Percentiles rank a stretch among this genome's conserved stretches.
Evolutionary conservation across 2,329 filamentous ascomycete genomes (phyloP).

Genomic region (Calonectria fujianensis): DNA sequence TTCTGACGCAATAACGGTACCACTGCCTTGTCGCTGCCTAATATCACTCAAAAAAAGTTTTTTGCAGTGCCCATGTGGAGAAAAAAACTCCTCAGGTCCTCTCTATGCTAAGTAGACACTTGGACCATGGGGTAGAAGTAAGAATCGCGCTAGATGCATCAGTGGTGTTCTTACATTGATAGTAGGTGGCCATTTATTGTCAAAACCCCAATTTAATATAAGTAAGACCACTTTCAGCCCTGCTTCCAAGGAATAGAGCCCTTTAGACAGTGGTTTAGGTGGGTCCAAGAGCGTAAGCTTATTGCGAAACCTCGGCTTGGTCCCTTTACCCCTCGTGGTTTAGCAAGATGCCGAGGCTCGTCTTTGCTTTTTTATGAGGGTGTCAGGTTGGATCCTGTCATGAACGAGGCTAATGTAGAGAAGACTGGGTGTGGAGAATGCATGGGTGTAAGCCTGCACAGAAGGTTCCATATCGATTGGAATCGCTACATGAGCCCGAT

Average conservation of each 20-base stretch:
- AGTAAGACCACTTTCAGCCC: not conserved
- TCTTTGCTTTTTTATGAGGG: not conserved
- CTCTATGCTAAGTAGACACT: not conserved
- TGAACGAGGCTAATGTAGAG: not conserved
- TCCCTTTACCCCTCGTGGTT: not conserved
- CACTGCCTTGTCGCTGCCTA: too few species aligned
- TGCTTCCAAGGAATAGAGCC: not conserved
- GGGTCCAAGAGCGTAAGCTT: not conserved
- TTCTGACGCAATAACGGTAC: too few species aligned
- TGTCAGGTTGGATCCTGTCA: not conserved
- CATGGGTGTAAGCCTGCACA: not conserved
- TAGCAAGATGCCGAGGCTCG: not conserved
- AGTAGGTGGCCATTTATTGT: not conserved
- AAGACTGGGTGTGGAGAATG: not conserved
- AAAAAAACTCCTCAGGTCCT: too few species aligned
- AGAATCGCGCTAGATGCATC: not conserved
- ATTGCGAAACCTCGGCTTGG: conserved; percentile 10
- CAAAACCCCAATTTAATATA: not conserved
- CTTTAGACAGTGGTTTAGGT: too few species aligned
- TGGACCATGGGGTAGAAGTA: not conserved
- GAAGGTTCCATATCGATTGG: not conserved
- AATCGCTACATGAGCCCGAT: conserved; percentile 13
- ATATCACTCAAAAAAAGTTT: too few species aligned
- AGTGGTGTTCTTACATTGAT: not conserved
- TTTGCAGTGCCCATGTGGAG: too few species aligned